A percentile compares a stretch with the other conserved stretches of the same genome.
phyloP scores from a whole-genome alignment of 2,329 filamentous ascomycete species.

The Colletotrichum cordylinicola region DNA sequence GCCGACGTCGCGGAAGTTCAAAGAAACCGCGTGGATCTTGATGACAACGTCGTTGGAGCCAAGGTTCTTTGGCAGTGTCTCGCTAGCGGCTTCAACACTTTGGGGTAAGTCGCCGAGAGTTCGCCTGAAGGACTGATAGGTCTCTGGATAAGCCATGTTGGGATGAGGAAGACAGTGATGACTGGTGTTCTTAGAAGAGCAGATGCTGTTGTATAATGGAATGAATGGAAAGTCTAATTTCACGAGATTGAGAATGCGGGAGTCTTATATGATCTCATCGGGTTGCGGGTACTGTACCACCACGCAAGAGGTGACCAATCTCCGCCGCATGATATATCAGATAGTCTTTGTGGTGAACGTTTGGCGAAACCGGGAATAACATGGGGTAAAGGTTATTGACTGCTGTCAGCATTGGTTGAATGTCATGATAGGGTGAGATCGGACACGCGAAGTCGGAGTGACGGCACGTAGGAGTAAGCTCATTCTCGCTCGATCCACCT shows the following conservation, averaged over 20 bases:
- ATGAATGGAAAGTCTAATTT: not conserved
- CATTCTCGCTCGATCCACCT: too few relatives aligned
- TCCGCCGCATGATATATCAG: not conserved
- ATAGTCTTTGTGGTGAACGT: not conserved
- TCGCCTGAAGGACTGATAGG: not conserved
- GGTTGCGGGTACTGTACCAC: not conserved
- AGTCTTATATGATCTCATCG: not conserved
- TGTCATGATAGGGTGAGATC: not conserved
- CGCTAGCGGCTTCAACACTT: not conserved
- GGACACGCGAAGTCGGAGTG: not conserved
- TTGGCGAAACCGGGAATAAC: not conserved
- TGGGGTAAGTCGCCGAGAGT: not conserved
- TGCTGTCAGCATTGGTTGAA: not conserved
- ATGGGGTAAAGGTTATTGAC: not conserved
- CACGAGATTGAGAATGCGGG: not conserved
- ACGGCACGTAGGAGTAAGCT: not conserved
- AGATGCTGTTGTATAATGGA: not conserved
- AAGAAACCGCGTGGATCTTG: not conserved
- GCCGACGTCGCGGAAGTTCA: slow-evolving; percentile 28
- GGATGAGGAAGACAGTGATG: not conserved
- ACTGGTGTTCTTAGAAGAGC: not conserved
- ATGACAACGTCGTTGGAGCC: not conserved
- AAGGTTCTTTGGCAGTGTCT: not conserved
- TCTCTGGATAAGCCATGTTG: not conserved
- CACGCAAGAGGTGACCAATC: not conserved